A percentile compares a stretch with the other conserved stretches of the same genome.
These are phyloP conservation scores for Dentiscutata heterogama DNA, from an alignment of 371 early-diverging fungal genomes.

Conservation along the genomic window DNA sequence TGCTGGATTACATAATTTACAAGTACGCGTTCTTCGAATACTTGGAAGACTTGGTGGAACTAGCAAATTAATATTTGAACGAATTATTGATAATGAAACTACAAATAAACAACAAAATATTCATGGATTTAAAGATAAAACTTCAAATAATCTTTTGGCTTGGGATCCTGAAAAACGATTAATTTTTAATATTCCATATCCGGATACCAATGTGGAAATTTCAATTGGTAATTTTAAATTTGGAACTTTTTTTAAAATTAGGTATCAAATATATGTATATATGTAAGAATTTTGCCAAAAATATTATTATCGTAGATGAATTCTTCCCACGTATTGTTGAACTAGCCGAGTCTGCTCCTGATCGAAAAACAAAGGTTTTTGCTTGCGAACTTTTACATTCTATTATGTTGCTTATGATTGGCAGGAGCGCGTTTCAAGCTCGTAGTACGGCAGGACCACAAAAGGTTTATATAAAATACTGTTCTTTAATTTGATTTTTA, in stretches of 20 bases:
- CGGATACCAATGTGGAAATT: slow-evolving; percentile 70
- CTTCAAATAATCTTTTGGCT: slow-evolving; percentile 53
- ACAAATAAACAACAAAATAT: slow-evolving; percentile 21
- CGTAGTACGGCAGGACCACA: slow-evolving; percentile 54
- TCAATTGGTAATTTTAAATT: slow-evolving; percentile 62
- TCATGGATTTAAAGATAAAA: not conserved
- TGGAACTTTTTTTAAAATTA: not conserved
- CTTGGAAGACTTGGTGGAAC: slow-evolving; percentile 75
- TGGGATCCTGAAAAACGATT: slow-evolving; percentile 70
- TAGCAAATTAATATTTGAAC: slow-evolving; percentile 67
- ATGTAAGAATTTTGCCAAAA: not conserved
- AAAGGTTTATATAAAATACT: slow-evolving; percentile 47
- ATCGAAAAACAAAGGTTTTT: slow-evolving; percentile 79
- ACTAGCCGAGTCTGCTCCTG: slow-evolving; percentile 78
- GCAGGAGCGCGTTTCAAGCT: slow-evolving; percentile 69
- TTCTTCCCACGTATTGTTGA: slow-evolving; percentile 80
- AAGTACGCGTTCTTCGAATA: slow-evolving; percentile 69
- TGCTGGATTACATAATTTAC: slow-evolving; percentile 62
- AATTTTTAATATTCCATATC: slow-evolving; percentile 72
- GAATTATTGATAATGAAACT: slow-evolving; percentile 46
- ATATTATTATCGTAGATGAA: slow-evolving; percentile 63
- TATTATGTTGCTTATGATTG: slow-evolving; percentile 76
- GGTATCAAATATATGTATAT: not conserved
- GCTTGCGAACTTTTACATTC: slow-evolving; percentile 84
- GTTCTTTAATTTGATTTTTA: not conserved